These are phyloP conservation scores for Pythium folliculosum DNA, from an alignment of 352 stramenopile genomes.

Conservation along the genomic window DNA sequence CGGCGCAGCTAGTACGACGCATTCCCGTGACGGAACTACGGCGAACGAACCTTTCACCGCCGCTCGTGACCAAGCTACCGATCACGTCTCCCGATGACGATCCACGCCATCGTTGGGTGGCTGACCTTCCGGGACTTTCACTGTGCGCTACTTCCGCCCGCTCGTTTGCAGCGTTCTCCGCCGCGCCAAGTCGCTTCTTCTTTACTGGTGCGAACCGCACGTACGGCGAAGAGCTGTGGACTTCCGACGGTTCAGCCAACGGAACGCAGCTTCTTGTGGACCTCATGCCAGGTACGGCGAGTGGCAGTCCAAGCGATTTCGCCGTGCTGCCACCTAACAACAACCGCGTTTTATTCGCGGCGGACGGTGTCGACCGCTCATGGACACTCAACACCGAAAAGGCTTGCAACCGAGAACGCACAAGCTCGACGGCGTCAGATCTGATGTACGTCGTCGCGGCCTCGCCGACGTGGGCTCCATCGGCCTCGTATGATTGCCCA, in stretches of 20 bases:
- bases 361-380: slow-evolving; percentile 57
- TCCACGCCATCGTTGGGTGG: slow-evolving; percentile 33
- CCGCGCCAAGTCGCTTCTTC: slow-evolving; percentile 33
- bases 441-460: slow-evolving; percentile 64
- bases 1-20: neutral
- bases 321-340: slow-evolving; percentile 31
- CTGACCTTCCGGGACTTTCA: slow-evolving; percentile 19
- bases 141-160: neutral
- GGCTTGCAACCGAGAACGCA: slow-evolving; percentile 49
- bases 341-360: slow-evolving; percentile 65
- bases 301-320: slow-evolving; percentile 45
- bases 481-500: slow-evolving; percentile 67
- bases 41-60: slow-evolving; percentile 29
- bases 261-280: slow-evolving; percentile 59
- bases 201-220: slow-evolving; percentile 45
- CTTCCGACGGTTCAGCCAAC: slow-evolving; percentile 45
- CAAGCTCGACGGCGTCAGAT: slow-evolving; percentile 36
- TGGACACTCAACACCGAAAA: slow-evolving; percentile 38
- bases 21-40: slow-evolving; percentile 26
- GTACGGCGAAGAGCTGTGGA: slow-evolving; percentile 70
- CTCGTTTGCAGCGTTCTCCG: slow-evolving; percentile 1
- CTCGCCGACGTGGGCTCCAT: slow-evolving; percentile 45
- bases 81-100: slow-evolving; percentile 18
- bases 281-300: slow-evolving; percentile 46
- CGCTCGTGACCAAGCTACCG: slow-evolving; percentile 19